Percentiles rank a stretch among this genome's conserved stretches.
phyloP scores from a whole-genome alignment of 2,329 filamentous ascomycete genomes.

The Hymenoscyphus salicellus region DNA sequence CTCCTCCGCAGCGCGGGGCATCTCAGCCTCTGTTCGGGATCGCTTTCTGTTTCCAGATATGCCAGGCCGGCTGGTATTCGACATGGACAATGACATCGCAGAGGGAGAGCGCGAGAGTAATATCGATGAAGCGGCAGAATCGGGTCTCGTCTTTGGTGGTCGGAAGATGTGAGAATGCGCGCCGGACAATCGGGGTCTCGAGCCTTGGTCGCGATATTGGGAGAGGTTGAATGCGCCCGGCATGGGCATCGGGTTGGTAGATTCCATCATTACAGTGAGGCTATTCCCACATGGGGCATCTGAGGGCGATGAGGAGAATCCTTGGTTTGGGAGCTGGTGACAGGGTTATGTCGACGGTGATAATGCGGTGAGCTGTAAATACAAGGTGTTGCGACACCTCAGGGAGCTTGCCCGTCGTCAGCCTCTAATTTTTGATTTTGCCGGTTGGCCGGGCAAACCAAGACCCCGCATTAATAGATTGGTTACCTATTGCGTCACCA shows the following conservation, averaged over 20 bases:
- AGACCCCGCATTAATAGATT: background rate
- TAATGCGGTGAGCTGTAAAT: background rate
- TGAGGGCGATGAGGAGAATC: background rate
- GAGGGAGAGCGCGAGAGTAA: slow-evolving; percentile 30
- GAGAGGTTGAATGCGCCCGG: slow-evolving; percentile 28
- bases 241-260: slow-evolving; percentile 22
- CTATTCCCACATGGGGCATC: background rate
- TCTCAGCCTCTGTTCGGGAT: slow-evolving; percentile 20
- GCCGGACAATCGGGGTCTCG: slow-evolving; percentile 29
- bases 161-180: slow-evolving; percentile 42
- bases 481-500: too few relatives aligned
- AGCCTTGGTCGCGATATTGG: slow-evolving; percentile 17
- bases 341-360: background rate
- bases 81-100: slow-evolving; percentile 3
- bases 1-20: slow-evolving; percentile 14
- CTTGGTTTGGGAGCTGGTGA: background rate
- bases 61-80: slow-evolving; percentile 6
- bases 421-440: background rate
- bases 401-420: background rate
- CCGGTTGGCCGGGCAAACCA: slow-evolving; percentile 2
- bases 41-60: slow-evolving; percentile 18
- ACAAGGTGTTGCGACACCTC: background rate
- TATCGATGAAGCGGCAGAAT: slow-evolving; percentile 36
- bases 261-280: slow-evolving; percentile 23
- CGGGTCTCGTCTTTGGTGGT: slow-evolving; percentile 41